Conservation (phyloP, 2,329 filamentous ascomycete species). For the Raffaelea arxii region DNA sequence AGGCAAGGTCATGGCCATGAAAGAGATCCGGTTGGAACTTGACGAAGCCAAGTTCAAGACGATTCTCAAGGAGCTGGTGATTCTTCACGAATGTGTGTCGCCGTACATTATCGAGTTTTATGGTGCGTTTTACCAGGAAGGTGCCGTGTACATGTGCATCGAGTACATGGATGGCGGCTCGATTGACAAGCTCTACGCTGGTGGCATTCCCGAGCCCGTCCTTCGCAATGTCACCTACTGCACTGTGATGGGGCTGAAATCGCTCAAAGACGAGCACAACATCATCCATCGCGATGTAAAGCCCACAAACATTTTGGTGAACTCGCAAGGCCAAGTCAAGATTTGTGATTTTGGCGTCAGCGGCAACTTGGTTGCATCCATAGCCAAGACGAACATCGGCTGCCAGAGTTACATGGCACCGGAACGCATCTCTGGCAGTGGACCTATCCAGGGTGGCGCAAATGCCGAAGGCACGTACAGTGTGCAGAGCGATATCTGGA, state of each 20-base stretch:
- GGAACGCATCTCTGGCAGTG: constrained; percentile 83
- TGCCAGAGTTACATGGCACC: constrained; percentile 99
- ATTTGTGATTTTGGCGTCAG: constrained; percentile 98
- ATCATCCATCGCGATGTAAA: constrained; percentile 99
- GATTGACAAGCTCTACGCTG: constrained; percentile 88
- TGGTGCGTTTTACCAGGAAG: constrained; percentile 97
- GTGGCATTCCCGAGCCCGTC: constrained; percentile 81
- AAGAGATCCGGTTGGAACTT: constrained; percentile 89
- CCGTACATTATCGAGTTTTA: constrained; percentile 99
- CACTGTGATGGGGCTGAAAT: constrained; percentile 84
- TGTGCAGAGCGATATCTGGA: constrained; percentile 98
- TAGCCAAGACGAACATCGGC: constrained; percentile 97
- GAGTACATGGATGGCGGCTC: constrained; percentile 99
- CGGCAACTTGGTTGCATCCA: constrained; percentile 92
- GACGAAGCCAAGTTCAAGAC: constrained; percentile 95
- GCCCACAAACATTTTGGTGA: constrained; percentile 95
- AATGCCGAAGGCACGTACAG: constrained; percentile 79
- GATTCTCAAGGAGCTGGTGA: constrained; percentile 95
- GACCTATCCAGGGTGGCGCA: constrained; percentile 60
- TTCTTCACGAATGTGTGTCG: constrained; percentile 87
- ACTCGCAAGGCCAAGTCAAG: constrained; percentile 84
- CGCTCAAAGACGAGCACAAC: constrained; percentile 93
- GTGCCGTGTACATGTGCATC: constrained; percentile 97
- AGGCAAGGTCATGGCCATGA: constrained; percentile 95
- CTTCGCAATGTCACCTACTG: constrained; percentile 83